Conservation (phyloP, 306 rosid species). For the Quillaja saponaria region DNA sequence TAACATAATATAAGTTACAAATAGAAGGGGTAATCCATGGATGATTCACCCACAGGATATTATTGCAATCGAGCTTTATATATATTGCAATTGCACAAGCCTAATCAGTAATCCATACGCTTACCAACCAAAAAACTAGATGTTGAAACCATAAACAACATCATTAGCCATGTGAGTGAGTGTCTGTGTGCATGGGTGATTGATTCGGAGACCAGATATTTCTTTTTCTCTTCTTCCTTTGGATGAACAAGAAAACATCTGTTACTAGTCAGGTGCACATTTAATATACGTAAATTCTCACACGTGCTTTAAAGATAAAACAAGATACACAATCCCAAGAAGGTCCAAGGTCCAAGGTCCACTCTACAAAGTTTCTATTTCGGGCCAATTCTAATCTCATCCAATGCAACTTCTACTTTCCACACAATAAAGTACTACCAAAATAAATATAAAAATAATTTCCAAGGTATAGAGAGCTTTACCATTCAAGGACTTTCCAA, state of each 20-base stretch:
- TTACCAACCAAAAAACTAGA: too few relatives aligned
- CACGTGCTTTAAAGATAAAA: not conserved
- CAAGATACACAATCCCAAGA: not conserved
- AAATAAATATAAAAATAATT: not conserved
- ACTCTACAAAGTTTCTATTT: not conserved
- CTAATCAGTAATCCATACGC: too few relatives aligned
- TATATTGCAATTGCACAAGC: too few relatives aligned
- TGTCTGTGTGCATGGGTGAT: not conserved
- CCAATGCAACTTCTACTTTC: constrained; percentile 5
- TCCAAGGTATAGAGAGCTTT: not conserved
- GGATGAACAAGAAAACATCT: too few relatives aligned
- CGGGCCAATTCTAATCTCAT: constrained; percentile 12
- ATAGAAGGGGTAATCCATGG: too few relatives aligned
- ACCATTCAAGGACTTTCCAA: constrained; percentile 85
- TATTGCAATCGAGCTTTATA: too few relatives aligned
- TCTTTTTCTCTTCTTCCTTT: too few relatives aligned
- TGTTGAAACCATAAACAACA: not conserved
- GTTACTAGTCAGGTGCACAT: too few relatives aligned
- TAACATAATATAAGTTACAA: too few relatives aligned
- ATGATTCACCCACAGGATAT: too few relatives aligned
- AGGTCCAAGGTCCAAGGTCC: too few relatives aligned
- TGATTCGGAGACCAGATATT: too few relatives aligned
- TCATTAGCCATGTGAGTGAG: not conserved
- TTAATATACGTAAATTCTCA: not conserved
- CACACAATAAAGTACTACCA: constrained; percentile 11